Evolutionary conservation across 345 rosid genomes (phyloP), one percentile per base, ranked within the genome.

Genomic region (Raphanus raphanistrum): DNA sequence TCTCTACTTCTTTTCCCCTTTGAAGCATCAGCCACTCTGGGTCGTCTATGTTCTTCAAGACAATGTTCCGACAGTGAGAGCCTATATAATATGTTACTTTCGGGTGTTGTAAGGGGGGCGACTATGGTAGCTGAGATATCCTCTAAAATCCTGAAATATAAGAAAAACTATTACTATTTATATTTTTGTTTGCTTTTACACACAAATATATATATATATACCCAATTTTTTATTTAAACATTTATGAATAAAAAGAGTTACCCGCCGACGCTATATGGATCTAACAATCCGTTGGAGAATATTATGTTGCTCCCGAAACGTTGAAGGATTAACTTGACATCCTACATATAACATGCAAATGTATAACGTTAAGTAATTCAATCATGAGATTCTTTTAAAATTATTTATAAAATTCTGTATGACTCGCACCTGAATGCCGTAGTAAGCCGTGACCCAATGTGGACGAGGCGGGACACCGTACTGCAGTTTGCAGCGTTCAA

Each of bases 361-460:
- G 41, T 35, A 35, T 7, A 35, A 38, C 12, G 45, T 38, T 38
- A 38, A 12, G 45, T 38, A 38, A 38, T 9, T 38, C 45, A 9
- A 38, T 38, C 45, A 38, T 38, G 45, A 38, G 45, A 38, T 38
- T 38, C 45, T 38, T 38, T 8, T 38, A 9, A 38, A 38, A 8
- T 38, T 38, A 8, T 11, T 38, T 38, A 38, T 38, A 38, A 2
- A 8, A 38, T 38, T 38, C 12, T 38, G 9, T 36, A 36, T 38
- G 45, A 38, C 45, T 38, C 12, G 45, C 45, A 38, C 90, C 68
- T 74, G 84, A 63, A 87, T 82, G 31, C 88, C 88, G 12, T 79
- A 89, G 52, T 87, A 84, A 12, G 93, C 83, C 11, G 92, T 83
- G 79, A 85, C 58, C 97, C 95, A 92, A 57, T 89, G 92, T 72